These are phyloP conservation scores for Penicillium sp. DNA, from an alignment of 2,329 filamentous ascomycete species.

Conservation along the genomic window DNA sequence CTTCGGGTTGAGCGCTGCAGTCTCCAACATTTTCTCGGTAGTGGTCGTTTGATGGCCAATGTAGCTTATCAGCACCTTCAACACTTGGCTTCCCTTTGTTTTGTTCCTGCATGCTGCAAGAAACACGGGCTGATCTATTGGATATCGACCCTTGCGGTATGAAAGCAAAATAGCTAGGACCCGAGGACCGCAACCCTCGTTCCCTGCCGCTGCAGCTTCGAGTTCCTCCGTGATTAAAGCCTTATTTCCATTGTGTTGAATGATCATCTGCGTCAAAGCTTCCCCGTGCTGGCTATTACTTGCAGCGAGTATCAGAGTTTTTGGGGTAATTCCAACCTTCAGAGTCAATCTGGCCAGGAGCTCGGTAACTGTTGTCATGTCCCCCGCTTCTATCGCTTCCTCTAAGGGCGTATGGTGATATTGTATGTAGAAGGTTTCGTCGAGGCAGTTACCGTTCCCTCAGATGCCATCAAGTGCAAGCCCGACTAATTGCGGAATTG, in stretches of 20 bases:
- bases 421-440: neutral
- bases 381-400: neutral
- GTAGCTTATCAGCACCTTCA: neutral
- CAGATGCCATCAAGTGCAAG: neutral
- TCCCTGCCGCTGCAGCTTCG: neutral
- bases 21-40: neutral
- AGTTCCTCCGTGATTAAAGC: constrained; percentile 1
- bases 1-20: neutral
- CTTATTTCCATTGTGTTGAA: neutral
- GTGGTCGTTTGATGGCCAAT: neutral
- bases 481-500: neutral
- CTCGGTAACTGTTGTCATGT: neutral
- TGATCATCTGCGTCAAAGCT: neutral
- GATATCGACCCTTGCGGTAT: neutral
- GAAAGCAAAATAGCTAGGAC: neutral
- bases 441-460: neutral
- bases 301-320: neutral
- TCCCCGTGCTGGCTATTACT: neutral
- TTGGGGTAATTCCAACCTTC: neutral
- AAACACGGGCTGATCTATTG: neutral
- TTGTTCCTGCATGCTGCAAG: neutral
- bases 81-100: neutral
- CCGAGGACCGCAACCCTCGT: neutral
- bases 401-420: neutral
- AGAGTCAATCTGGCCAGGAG: neutral